phyloP scores from a whole-genome alignment of 768 basidiomycete species.

The Leccinum subgranulosum region DNA sequence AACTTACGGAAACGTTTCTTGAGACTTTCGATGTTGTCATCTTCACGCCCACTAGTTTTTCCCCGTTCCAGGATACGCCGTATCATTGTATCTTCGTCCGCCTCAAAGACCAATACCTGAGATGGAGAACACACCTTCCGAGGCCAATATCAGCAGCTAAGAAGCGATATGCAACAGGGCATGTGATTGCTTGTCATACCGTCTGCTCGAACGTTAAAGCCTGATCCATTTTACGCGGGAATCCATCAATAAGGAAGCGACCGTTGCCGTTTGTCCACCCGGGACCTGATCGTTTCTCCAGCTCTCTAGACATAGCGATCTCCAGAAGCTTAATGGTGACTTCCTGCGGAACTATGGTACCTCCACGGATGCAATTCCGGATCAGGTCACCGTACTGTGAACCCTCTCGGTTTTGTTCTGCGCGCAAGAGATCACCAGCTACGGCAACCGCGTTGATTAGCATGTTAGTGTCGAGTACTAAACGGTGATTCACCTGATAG shows the following conservation, averaged over 20 bases:
- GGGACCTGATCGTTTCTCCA: slow-evolving; percentile 43
- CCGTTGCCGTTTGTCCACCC: slow-evolving; percentile 73
- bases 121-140: slow-evolving; percentile 75
- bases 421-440: slow-evolving; percentile 98
- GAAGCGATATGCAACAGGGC: not conserved
- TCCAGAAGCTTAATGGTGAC: slow-evolving; percentile 94
- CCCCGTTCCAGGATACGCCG: slow-evolving; percentile 82
- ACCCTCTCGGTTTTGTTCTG: slow-evolving; percentile 85
- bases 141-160: not conserved
- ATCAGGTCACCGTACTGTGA: slow-evolving; percentile 84
- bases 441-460: slow-evolving; percentile 9
- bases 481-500: slow-evolving; percentile 67
- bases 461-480: slow-evolving; percentile 2
- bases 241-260: slow-evolving; percentile 94
- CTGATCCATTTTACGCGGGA: slow-evolving; percentile 99
- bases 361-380: slow-evolving; percentile 83
- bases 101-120: slow-evolving; percentile 81
- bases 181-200: slow-evolving; percentile 40
- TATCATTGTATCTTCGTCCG: slow-evolving; percentile 86
- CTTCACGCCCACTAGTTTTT: slow-evolving; percentile 92
- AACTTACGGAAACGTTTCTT: slow-evolving; percentile 89
- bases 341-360: slow-evolving; percentile 93
- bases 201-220: slow-evolving; percentile 85
- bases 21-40: slow-evolving; percentile 92
- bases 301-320: slow-evolving; percentile 77